Evolutionary conservation across 306 rosid genomes (phyloP), one percentile per base, ranked within the genome.

Genomic region (Oemleria cerasiformis): DNA sequence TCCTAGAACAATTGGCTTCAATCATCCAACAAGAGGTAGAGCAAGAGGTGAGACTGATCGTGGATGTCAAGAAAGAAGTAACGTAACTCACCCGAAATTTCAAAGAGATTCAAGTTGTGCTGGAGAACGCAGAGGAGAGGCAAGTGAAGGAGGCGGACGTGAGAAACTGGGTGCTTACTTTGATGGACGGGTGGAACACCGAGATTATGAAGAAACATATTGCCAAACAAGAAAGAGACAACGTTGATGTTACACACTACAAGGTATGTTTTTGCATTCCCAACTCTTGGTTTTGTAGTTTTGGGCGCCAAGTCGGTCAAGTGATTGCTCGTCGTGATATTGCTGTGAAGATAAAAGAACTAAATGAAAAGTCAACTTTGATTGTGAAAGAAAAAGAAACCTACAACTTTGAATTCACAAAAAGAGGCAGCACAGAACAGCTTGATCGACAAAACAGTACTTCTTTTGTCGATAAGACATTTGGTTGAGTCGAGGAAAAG

Each of bases 181-280:
- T 76, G 16, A 47, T 76, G 25, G 80, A 70, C 13, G 65, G 63
- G 45, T 76, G 80, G 80, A 68, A 41, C 58, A 21, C 75, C 2
- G 70, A 19, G 10, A 62, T 69, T 41, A 65, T 61, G 25, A 41
- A 14, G 48, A 13, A 36, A 5, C 9, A 61, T 3, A 21, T 61
- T 13, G 47, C 48, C 21, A 50, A 76, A 44, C 40, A 68, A 40
- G 75, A 51, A 54, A n/a, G n/a, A 5, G 42, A 49, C n/a, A n/a
- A n/a, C n/a, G n/a, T n/a, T n/a, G n/a, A n/a, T n/a, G n/a, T n/a
- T n/a, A n/a, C n/a, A n/a, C n/a, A n/a, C n/a, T n/a, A n/a, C n/a
- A 56, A 68, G 70, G 75, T 61, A 76, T 12, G 70, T 40, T 36
- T 76, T 12, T 23, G 43, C 16, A 15, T 61, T 17, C 70, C 25